Evolutionary conservation across 495 filamentous ascomycete species (phyloP), one percentile per base, ranked within the genome.

Genomic region (Rostrohypoxylon terebratum): DNA sequence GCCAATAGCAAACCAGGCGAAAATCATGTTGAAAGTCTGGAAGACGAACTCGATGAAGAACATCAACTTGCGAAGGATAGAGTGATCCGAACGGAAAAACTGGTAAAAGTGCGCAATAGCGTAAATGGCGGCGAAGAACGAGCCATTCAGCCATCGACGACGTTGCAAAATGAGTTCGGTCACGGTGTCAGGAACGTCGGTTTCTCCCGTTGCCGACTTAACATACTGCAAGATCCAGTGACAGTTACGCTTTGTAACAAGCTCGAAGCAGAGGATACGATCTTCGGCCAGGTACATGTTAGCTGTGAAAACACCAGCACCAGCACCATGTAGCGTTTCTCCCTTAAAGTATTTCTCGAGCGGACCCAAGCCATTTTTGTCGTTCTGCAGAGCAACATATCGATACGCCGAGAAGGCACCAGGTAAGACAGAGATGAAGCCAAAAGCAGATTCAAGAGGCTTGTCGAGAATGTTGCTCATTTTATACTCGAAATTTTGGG

Each of bases 281-380:
- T 99, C 96, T 80, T 99, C 96, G 44, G 96, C 96, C 64, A 99
- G 88, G 77, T 99, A 99, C 96, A 99, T 99, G 80, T 99, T 99
- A 69, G 96, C 94, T 9, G 94, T 97, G 85, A 99, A 98, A 73
- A 98, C 96, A 78, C 94, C 96, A 3, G 96, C 96, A 72, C 96
- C 94, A 59, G 81, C 84, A 77, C 96, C 96, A 78, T 99, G 96
- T 86, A 99, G 92, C 82, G 95, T 98, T 82, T 99, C 96, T 71
- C 96, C 96, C 36, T 93, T 89, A 82, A 98, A 99, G 78, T 99
- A 99, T 79, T 97, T 95, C 78, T 98, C 94, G 48, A 99, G 81
- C 0, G 96, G 96, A 11, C 96, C 96, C 64, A 94, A 87, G 13
- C 94, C 96, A 71, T 92, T 90, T 81, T 95, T 94, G 82, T 98